Evolutionary conservation across 805 yeast species (phyloP).

Genomic region (Starmerella bombi): DNA sequence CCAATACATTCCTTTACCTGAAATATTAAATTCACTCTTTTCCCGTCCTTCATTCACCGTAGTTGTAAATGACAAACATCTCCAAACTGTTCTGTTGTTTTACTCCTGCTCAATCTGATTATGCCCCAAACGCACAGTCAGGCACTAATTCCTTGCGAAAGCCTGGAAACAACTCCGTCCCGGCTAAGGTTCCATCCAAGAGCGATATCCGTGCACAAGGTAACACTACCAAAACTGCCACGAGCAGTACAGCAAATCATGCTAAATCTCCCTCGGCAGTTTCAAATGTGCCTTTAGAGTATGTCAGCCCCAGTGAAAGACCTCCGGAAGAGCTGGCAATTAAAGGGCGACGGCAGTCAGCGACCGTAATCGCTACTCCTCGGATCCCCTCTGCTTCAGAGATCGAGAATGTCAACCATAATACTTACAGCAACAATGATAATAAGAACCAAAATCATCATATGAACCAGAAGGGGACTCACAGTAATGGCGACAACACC

Average conservation of each 20-base stretch:
- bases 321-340: conserved; percentile 10
- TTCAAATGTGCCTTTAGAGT: conserved; percentile 12
- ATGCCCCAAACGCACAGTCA: no score
- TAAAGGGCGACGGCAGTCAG: conserved; percentile 14
- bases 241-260: background rate
- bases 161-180: background rate
- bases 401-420: no score
- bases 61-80: background rate
- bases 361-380: background rate
- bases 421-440: no score
- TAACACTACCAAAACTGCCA: background rate
- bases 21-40: no score
- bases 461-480: no score
- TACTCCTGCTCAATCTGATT: background rate
- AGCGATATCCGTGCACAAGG: background rate
- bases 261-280: background rate
- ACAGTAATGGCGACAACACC: no score
- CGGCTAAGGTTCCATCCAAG: background rate
- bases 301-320: conserved; percentile 5
- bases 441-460: no score
- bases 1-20: no score
- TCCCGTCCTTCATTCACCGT: no score
- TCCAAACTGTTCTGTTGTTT: background rate
- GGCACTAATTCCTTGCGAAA: no score
- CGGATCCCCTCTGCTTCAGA: no score